Conservation (phyloP, 768 basidiomycete species). For the Paxillus rubicundulus region DNA sequence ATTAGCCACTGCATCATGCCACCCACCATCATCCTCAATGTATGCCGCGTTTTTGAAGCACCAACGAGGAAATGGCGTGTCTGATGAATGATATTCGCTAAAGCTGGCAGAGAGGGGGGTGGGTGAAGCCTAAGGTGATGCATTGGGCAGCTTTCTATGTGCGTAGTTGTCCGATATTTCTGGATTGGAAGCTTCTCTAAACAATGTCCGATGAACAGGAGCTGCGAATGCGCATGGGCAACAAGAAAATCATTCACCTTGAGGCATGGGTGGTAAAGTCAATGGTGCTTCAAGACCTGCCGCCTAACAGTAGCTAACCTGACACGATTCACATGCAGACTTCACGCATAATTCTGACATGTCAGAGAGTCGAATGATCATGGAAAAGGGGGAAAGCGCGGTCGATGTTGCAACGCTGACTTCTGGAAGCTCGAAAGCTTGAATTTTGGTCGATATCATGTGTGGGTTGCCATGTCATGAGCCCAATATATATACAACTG, state of each 20-base stretch:
- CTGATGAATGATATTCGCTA: conserved; percentile 2
- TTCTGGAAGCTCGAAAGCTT: too few species aligned
- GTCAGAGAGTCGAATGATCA: too few species aligned
- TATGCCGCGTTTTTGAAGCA: conserved; percentile 30
- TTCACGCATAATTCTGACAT: too few species aligned
- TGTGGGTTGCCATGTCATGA: background rate
- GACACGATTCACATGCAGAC: too few species aligned
- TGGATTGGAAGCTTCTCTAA: background rate
- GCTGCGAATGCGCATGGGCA: conserved; percentile 86
- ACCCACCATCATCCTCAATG: conserved; percentile 87
- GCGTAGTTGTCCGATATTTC: conserved; percentile 32
- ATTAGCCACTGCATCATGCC: conserved; percentile 98
- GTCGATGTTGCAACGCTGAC: too few species aligned
- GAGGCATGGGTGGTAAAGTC: conserved; percentile 98
- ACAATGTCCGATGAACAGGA: conserved; percentile 52
- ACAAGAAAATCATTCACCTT: conserved; percentile 93
- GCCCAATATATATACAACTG: too few species aligned
- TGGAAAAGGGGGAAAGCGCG: too few species aligned
- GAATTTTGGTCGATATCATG: background rate
- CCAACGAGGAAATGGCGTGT: background rate
- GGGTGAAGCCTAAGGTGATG: conserved; percentile 90
- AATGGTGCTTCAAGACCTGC: too few species aligned
- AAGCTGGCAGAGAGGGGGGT: conserved; percentile 89
- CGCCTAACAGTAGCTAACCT: too few species aligned
- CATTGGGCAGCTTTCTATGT: conserved; percentile 99